Evolutionary conservation across 768 basidiomycete species (phyloP).

Genomic region (Stropharia rugosoannulata): DNA sequence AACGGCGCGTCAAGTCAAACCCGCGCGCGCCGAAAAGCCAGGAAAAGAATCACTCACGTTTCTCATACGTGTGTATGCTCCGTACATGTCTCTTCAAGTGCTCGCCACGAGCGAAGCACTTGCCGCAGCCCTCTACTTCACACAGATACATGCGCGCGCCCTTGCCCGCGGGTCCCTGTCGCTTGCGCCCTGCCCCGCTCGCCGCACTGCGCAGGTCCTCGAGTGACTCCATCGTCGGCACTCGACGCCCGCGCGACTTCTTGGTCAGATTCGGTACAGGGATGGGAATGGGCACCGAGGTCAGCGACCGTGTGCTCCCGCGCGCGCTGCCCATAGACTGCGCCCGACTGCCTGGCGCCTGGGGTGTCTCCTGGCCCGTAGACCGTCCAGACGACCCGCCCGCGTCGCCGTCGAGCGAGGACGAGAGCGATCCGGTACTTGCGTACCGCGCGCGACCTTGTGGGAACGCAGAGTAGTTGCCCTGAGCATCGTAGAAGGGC

Average conservation of each 20-base stretch:
- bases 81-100: constrained; percentile 88
- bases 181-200: constrained; percentile 32
- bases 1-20: background rate
- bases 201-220: constrained; percentile 34
- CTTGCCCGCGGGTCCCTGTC: constrained; percentile 36
- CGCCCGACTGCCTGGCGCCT: constrained; percentile 1
- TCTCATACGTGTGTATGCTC: constrained; percentile 90
- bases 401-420: background rate
- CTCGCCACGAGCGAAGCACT: constrained; percentile 86
- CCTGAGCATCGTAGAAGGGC: background rate
- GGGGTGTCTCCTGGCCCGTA: background rate
- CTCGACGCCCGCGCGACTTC: constrained; percentile 66
- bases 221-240: constrained; percentile 49
- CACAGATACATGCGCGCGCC: constrained; percentile 61
- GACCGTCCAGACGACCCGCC: background rate
- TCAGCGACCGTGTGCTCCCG: constrained; percentile 13
- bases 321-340: constrained; percentile 11
- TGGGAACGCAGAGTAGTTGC: constrained; percentile 2
- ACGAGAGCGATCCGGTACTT: background rate
- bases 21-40: background rate
- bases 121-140: constrained; percentile 80
- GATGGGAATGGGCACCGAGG: constrained; percentile 47
- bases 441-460: background rate
- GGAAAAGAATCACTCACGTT: constrained; percentile 60
- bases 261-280: constrained; percentile 71